These are phyloP conservation scores for Saccharomyces hybrid DNA, from an alignment of 1,139 yeast genomes.

Conservation along the genomic window DNA sequence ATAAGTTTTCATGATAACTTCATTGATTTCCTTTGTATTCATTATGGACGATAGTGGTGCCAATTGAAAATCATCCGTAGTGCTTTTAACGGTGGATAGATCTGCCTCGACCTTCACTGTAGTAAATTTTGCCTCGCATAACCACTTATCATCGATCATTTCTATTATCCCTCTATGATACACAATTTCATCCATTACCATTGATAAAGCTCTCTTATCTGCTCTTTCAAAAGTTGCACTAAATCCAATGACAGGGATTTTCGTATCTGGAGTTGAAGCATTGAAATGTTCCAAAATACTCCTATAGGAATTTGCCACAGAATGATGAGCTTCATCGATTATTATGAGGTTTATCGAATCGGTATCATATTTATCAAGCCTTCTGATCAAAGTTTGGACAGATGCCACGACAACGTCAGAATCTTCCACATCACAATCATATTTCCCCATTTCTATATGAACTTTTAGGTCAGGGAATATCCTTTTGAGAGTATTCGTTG, in stretches of 20 bases:
- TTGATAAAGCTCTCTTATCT: conserved; percentile 55
- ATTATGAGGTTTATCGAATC: conserved; percentile 54
- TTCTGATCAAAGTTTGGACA: conserved; percentile 55
- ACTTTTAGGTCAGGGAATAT: conserved; percentile 48
- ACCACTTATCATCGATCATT: conserved; percentile 62
- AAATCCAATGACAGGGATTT: conserved; percentile 65
- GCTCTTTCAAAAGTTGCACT: conserved; percentile 74
- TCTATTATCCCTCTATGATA: conserved; percentile 59
- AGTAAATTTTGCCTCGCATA: conserved; percentile 63
- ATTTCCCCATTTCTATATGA: conserved; percentile 66
- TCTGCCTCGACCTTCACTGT: conserved; percentile 41
- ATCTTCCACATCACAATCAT: conserved; percentile 25
- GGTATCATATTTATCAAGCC: conserved; percentile 53
- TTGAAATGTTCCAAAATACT: conserved; percentile 52
- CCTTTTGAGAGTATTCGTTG: conserved; percentile 43
- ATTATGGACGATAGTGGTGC: conserved; percentile 47
- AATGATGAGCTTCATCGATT: conserved; percentile 91
- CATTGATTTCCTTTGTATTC: conserved; percentile 47
- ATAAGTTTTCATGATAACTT: conserved; percentile 55
- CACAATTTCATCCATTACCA: conserved; percentile 65
- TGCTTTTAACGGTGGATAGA: conserved; percentile 30
- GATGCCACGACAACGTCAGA: conserved; percentile 74
- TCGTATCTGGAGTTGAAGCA: conserved; percentile 39
- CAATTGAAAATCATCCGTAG: conserved; percentile 46
- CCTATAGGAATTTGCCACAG: conserved; percentile 64